These are phyloP conservation scores for Pseudopyrenochaeta lycopersici DNA, from an alignment of 2,329 filamentous ascomycete genomes.

Conservation along the genomic window DNA sequence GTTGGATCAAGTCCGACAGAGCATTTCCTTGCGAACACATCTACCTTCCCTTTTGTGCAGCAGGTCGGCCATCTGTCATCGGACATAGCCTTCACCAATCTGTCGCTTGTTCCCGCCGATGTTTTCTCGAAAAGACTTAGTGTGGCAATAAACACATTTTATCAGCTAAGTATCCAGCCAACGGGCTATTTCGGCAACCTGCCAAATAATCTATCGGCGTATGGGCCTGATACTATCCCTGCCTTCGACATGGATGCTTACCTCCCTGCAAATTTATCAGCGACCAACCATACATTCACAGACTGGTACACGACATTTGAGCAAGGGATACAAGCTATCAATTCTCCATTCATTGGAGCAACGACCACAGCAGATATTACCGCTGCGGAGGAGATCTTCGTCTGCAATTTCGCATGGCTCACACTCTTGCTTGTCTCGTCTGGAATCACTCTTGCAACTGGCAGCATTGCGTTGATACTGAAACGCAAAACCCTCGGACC, in stretches of 20 bases:
- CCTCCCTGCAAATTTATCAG: slow-evolving; percentile 29
- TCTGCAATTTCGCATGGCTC: slow-evolving; percentile 41
- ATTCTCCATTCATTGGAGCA: slow-evolving; percentile 37
- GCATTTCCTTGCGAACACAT: slow-evolving; percentile 27
- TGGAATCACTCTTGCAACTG: slow-evolving; percentile 26
- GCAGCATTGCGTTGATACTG: slow-evolving; percentile 25
- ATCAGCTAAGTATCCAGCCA: slow-evolving; percentile 36
- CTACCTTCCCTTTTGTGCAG: slow-evolving; percentile 28
- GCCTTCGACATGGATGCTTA: slow-evolving; percentile 31
- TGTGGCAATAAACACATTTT: slow-evolving; percentile 42
- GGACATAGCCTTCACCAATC: slow-evolving; percentile 14
- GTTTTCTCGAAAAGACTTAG: slow-evolving; percentile 34
- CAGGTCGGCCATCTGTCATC: slow-evolving; percentile 2
- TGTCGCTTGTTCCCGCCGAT: slow-evolving; percentile 20
- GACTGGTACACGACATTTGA: slow-evolving; percentile 29
- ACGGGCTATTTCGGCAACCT: slow-evolving; percentile 34
- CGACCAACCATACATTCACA: slow-evolving; percentile 12
- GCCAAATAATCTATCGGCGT: slow-evolving; percentile 27
- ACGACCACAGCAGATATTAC: slow-evolving; percentile 29
- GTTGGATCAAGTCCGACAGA: slow-evolving; percentile 34
- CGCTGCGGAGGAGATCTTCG: slow-evolving; percentile 26
- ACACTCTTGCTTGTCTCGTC: slow-evolving; percentile 32
- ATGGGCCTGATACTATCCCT: slow-evolving; percentile 36
- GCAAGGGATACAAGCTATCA: not conserved
- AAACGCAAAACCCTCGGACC: slow-evolving; percentile 41